Evolutionary conservation across 2,329 filamentous ascomycete species (phyloP).

Genomic region (Xylariaceae sp.): DNA sequence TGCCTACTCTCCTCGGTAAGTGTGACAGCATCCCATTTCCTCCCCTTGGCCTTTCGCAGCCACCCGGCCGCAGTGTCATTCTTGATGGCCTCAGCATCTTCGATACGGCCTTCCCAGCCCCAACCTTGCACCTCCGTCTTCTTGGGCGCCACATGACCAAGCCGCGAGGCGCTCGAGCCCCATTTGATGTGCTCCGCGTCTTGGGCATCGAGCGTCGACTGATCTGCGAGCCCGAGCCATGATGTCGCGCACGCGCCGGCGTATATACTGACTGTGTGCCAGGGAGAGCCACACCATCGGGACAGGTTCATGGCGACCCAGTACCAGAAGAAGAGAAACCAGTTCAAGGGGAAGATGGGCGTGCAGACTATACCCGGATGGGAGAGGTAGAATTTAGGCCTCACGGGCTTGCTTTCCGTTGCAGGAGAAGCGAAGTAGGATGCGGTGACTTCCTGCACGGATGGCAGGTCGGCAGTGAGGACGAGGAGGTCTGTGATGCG

Average conservation of each 20-base stretch:
- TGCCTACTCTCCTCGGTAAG: constrained; percentile 59
- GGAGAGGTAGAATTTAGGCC: constrained; percentile 69
- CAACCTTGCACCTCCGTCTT: constrained; percentile 84
- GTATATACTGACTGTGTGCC: constrained; percentile 80
- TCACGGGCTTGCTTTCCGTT: constrained; percentile 25
- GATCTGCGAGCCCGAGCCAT: constrained; percentile 71
- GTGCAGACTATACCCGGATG: constrained; percentile 89
- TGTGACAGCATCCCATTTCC: constrained; percentile 57
- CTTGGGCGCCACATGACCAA: constrained; percentile 60
- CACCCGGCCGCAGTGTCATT: constrained; percentile 46
- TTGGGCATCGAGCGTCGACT: constrained; percentile 58
- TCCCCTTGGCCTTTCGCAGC: constrained; percentile 52
- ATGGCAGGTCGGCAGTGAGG: constrained; percentile 69
- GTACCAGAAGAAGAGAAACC: constrained; percentile 69
- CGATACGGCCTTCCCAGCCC: constrained; percentile 66
- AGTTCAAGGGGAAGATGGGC: constrained; percentile 71
- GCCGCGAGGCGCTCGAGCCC: constrained; percentile 68
- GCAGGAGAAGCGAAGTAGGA: constrained; percentile 50
- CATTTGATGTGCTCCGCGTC: constrained; percentile 67
- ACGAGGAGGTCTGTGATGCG: constrained; percentile 79
- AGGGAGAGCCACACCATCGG: constrained; percentile 79
- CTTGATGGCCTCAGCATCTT: constrained; percentile 44
- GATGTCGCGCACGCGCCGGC: constrained; percentile 71
- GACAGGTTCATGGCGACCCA: constrained; percentile 64
- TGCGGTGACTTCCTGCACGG: constrained; percentile 54